Evolutionary conservation across 2,329 filamentous ascomycete species (phyloP), one percentile per base, ranked within the genome.

Genomic region (Elsinoe fawcettii): DNA sequence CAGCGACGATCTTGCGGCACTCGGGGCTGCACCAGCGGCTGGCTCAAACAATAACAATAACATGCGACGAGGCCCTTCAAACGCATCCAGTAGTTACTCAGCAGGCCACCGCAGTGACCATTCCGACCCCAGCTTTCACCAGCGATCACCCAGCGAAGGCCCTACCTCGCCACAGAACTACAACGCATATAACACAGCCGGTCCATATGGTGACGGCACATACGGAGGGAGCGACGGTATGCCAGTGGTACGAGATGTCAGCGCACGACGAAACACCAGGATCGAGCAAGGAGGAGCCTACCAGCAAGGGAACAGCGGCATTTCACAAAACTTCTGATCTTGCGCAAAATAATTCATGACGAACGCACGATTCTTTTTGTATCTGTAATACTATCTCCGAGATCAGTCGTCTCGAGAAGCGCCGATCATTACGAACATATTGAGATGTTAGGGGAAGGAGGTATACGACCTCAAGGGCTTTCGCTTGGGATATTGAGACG

Each of bases 71-170:
- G 93, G 93, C 1, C 85, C 90, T 1, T 97, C 92, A 5, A 97
- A 97, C 67, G 93, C 93, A 5, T 99, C 93, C 0, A 97, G 93
- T 0, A 91, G 89, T 1, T 99, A 97, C 74, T 96, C 91, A 62
- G 86, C 85, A 11, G 87, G 84, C 6, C 85, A 83, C 44, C 83
- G 82, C 59, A 96, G 92, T 0, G 82, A 85, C 60, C 72, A 75
- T 18, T 84, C 81, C 18, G 60, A 61, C 12, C 51, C 20, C 9
- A 61, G 61, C 44, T 61, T 63, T 20, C 63, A 49, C 12, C 56
- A 56, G 18, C 74, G 16, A 69, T 65, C 3, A 71, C 73, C 60
- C n/a, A 56, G 41, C 74, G 75, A 56, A 75, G 77, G 43, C 80
- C 78, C 66, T 80, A 80, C 63, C 73, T 77, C 30, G 76, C 54